Conservation (phyloP, 192 early-diverging fungal genomes). For the Coemansia sp. region DNA sequence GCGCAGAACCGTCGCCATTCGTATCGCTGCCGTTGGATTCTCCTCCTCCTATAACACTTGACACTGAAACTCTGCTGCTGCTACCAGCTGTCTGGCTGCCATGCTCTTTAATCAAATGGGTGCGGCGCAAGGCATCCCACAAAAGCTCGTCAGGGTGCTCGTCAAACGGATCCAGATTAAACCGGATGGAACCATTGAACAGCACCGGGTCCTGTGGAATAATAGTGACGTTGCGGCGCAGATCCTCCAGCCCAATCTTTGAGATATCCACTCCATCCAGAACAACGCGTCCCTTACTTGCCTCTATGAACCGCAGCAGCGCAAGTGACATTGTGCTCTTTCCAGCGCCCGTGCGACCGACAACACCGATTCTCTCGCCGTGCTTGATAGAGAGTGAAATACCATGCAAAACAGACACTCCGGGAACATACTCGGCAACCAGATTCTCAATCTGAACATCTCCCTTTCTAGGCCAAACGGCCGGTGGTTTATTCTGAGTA, state of each 20-base stretch:
- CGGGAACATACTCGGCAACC: conserved; percentile 72
- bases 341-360: conserved; percentile 83
- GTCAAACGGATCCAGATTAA: conserved; percentile 86
- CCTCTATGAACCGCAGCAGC: conserved; percentile 77
- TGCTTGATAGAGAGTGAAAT: conserved; percentile 62
- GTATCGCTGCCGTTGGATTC: not conserved
- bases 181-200: conserved; percentile 73
- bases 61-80: not conserved
- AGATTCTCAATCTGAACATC: conserved; percentile 60
- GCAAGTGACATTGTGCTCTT: conserved; percentile 72
- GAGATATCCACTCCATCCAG: conserved; percentile 79
- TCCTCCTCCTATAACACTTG: not conserved
- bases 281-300: conserved; percentile 59
- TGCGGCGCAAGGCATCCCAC: conserved; percentile 72
- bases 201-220: conserved; percentile 88
- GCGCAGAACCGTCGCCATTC: not conserved
- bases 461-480: conserved; percentile 60
- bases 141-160: conserved; percentile 72
- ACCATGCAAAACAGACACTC: conserved; percentile 58
- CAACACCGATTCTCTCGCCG: conserved; percentile 82
- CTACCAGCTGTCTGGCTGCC: conserved; percentile 4
- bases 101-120: conserved; percentile 60
- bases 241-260: conserved; percentile 69
- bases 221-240: conserved; percentile 75
- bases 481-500: conserved; percentile 51